Base-by-base conservation (phyloP, 352 stramenopile species). In the Pythium grandisporangium region DNA sequence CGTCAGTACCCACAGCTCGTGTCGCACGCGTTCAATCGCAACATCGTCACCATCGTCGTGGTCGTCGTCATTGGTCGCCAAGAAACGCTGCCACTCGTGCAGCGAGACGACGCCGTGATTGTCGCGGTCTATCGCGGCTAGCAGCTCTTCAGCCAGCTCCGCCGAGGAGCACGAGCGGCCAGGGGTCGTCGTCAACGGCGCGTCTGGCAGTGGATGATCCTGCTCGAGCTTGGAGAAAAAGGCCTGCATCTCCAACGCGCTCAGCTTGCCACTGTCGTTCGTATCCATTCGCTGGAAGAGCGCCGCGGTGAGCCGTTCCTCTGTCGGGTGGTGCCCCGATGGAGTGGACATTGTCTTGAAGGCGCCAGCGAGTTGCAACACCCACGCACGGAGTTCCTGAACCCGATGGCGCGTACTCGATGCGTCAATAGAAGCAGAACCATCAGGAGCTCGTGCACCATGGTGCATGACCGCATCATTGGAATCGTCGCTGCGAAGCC, bases 201-300 rank as follows among this genome's bases (percentile, higher is more conserved):
- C n/a, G n/a, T n/a, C n/a, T n/a, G n/a, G n/a, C n/a, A n/a, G n/a
- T n/a, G n/a, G n/a, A n/a, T n/a, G n/a, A n/a, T n/a, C n/a, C n/a
- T n/a, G n/a, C 12, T 62, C 42, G 5, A 41, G 41, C 1, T 46
- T 33, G 25, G 19, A 27, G 7, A 88, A 40, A 37, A 78, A 88
- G 5, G n/a, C 14, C 20, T 66, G 46, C 3, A 88, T 37, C 38
- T 85, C 72, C 19, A 64, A 51, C 30, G 48, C 49, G 19, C 63
- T 77, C 25, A 88, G 63, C 54, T 85, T 75, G 14, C 55, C 57
- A 49, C 65, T 85, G 22, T 43, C 36, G 39, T 88, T 63, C 14
- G 32, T 19, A 26, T 85, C 71, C 10, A 84, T 75, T 10, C 49
- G 41, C 16, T 46, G 43, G 19, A 88, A 88, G 4, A 84, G 47